Conservation (phyloP, 2,329 filamentous ascomycete species). For the Phialophora expanda region DNA sequence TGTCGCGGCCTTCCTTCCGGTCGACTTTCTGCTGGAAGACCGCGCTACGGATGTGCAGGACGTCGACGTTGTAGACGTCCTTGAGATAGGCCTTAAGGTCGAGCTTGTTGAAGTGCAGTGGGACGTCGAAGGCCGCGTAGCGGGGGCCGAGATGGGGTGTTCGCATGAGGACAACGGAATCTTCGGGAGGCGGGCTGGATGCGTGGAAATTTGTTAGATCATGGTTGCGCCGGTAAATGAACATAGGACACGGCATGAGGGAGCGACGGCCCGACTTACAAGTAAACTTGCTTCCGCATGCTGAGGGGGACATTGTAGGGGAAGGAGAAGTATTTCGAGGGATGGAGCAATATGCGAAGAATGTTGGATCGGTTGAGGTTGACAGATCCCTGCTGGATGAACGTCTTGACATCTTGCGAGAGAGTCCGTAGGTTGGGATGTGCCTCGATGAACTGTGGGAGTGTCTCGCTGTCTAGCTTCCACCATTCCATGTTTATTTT, state of each 20-base stretch:
- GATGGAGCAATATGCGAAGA: conserved; percentile 29
- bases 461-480: conserved; percentile 34
- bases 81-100: conserved; percentile 94
- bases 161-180: conserved; percentile 78
- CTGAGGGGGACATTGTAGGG: conserved; percentile 40
- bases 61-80: conserved; percentile 79
- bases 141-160: conserved; percentile 73
- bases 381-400: conserved; percentile 24
- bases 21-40: conserved; percentile 72
- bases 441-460: conserved; percentile 36
- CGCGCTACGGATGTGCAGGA: conserved; percentile 75
- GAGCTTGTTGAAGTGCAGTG: conserved; percentile 91
- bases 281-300: conserved; percentile 52
- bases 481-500: conserved; percentile 33
- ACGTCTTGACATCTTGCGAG: conserved; percentile 31
- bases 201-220: not conserved
- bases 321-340: conserved; percentile 33
- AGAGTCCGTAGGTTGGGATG: conserved; percentile 23
- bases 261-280: conserved; percentile 46
- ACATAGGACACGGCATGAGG: too few relatives aligned
- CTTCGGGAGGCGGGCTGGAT: conserved; percentile 61
- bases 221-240: not conserved
- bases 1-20: conserved; percentile 45
- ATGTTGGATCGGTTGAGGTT: conserved; percentile 18
- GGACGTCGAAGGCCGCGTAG: conserved; percentile 88